A percentile compares a stretch with the other conserved stretches of the same genome.
Conservation (phyloP, 306 rosid species). For the Citrullus colocynthis region DNA sequence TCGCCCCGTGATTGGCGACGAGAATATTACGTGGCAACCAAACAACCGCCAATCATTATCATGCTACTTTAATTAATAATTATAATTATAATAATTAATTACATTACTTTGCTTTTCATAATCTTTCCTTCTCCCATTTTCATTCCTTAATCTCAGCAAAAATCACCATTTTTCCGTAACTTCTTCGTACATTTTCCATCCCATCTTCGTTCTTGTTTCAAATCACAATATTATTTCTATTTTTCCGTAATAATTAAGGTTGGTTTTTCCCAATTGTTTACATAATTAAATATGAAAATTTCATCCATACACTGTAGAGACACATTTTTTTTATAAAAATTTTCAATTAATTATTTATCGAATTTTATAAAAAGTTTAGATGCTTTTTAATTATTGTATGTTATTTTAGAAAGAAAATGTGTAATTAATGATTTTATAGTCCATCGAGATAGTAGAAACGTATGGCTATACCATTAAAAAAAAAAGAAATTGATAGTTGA, state of each 20-base stretch:
- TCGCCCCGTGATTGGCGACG: neutral
- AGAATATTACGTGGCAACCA: conserved; percentile 4
- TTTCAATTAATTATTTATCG: too few species aligned
- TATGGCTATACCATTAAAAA: too few species aligned
- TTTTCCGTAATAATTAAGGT: neutral
- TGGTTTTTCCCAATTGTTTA: neutral
- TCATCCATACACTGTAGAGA: too few species aligned
- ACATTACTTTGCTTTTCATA: neutral
- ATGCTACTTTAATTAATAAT: neutral
- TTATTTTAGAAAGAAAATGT: too few species aligned
- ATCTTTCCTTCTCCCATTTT: neutral
- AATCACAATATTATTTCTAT: neutral
- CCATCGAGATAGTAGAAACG: too few species aligned
- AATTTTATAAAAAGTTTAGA: too few species aligned
- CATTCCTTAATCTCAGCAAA: conserved; percentile 4
- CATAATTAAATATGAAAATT: too few species aligned
- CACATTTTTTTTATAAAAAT: too few species aligned
- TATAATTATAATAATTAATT: neutral
- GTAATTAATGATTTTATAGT: too few species aligned
- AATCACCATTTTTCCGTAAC: conserved; percentile 6
- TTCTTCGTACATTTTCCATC: neutral
- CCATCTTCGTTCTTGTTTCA: neutral
- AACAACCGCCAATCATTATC: neutral
- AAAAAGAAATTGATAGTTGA: too few species aligned
- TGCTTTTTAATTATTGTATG: too few species aligned